Base-by-base conservation (phyloP, 2,329 filamentous ascomycete species). In the Penicillium sp. region DNA sequence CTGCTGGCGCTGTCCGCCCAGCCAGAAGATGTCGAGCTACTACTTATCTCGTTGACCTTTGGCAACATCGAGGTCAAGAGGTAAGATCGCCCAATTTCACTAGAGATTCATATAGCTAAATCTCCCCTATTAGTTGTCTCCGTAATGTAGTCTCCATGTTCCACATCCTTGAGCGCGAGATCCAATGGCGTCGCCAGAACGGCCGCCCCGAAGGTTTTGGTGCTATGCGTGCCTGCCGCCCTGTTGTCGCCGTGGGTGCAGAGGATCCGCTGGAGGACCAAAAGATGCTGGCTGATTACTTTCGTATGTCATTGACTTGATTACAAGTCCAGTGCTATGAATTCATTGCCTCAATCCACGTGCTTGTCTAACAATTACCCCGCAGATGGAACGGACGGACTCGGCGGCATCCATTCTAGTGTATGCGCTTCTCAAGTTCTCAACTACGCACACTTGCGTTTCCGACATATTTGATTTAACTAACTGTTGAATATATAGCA, bases 131-230 rank as follows among this genome's bases (percentile, higher is more conserved):
- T 20, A 93, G 90, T 75, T 97, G 92, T 70, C 83, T 97, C 53
- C 88, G 90, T 53, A 99, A 99, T 77, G 88, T 90, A 15, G 88
- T 98, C 41, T 90, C 92, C 25, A 82, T 98, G 62, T 98, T 99
- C 79, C 89, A 97, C 70, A 89, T 96, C 59, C 84, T 99, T 55
- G 92, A 96, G 66, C 91, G 92, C 73, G 95, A 99, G 78, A 83
- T 92, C 67, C 83, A 86, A 66, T 98, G 93, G 93, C 86, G 95
- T 63, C 86, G 86, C 72, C 79, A 85, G 12, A 84, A 87, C 43
- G 90, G 90, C 17, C 84, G 82, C 57, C 78, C 85, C 0, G 82
- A 88, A 57, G 90, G 91, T 0, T 98, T 92, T 68, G 88, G 88
- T 54, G 83, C 87, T 7, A 79, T 98, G 75, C 86, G 84, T 66